Evolutionary conservation across 148 eudicot genomes (phyloP).

Genomic region (Chenopodium formosanum): DNA sequence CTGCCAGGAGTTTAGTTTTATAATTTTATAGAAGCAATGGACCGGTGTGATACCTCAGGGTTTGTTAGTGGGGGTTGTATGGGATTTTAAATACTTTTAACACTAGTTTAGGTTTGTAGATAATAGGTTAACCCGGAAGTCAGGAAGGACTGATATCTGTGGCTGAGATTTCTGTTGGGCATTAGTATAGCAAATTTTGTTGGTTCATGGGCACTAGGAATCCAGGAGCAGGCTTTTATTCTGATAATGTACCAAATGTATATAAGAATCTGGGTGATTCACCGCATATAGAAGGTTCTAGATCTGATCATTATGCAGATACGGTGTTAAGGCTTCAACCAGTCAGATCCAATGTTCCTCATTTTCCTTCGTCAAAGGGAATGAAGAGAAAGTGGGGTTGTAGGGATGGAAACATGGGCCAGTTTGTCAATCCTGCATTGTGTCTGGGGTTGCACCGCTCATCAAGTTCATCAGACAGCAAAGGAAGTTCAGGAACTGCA

Average conservation of each 20-base stretch:
- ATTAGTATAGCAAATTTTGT: constrained; percentile 32
- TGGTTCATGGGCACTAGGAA: constrained; percentile 68
- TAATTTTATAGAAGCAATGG: constrained; percentile 51
- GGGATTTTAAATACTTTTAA: constrained; percentile 46
- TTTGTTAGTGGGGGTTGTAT: constrained; percentile 91
- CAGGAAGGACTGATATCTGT: constrained; percentile 60
- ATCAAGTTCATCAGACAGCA: constrained; percentile 88
- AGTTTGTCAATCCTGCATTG: constrained; percentile 40
- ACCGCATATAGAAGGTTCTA: constrained; percentile 41
- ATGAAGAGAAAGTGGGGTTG: constrained; percentile 64
- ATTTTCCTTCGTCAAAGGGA: constrained; percentile 49
- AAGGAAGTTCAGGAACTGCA: constrained; percentile 82
- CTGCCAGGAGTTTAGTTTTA: constrained; percentile 13
- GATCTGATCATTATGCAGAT: constrained; percentile 42
- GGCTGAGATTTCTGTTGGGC: constrained; percentile 43
- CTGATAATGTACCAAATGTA: constrained; percentile 35
- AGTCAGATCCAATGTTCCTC: constrained; percentile 35
- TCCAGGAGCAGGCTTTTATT: constrained; percentile 39
- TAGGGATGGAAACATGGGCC: constrained; percentile 33
- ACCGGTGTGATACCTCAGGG: constrained; percentile 94
- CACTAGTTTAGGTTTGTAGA: constrained; percentile 48
- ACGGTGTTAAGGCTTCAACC: constrained; percentile 68
- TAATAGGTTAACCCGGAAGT: constrained; percentile 60
- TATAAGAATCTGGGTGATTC: constrained; percentile 52
- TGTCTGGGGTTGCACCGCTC: constrained; percentile 63